Base-by-base conservation (phyloP, 805 yeast genomes). In the Starmerella bombicola region DNA sequence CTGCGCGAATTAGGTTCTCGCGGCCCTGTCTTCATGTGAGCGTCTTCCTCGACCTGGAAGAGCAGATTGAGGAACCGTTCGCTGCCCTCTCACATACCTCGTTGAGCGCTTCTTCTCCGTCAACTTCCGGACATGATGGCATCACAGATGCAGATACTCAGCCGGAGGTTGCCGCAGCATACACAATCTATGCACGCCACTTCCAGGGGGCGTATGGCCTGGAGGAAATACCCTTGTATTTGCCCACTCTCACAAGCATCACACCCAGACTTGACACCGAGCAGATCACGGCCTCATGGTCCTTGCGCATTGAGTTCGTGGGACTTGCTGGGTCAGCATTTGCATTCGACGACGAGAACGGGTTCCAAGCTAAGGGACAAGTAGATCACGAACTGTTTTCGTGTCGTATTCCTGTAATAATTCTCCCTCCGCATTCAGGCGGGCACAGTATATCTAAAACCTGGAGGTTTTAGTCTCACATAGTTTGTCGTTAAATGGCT, bases 21-120 rank as follows among this genome's bases (percentile, higher is more conserved):
- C 48, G 57, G 10, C 56, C 63, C 5, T 62, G 67, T 39, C 51
- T 59, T 33, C 68, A 64, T 42, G 57, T 71, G 3, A 65, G 63
- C 1, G 66, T 61, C 3, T 55, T 51, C 19, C 46, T 64, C 13
- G 68, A 65, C 42, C 61, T 65, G 5, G 53, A 55, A 3, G 69
- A 64, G 38, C 38, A 35, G 5, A 50, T 64, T 16, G 54, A 48
- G 26, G 48, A 48, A 15, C 43, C 48, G 17, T 47, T 57, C 29
- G 53, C 62, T 3, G 50, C 52, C 13, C 46, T 43, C 1, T 37
- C 48, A 16, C 19, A 38, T 20, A 46, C 42, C 33, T 48, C 20
- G 47, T 24, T 41, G 10, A 30, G 13, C 10, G 5, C 12, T 13
- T 33, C 25, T 4, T 18, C 6, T 5, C 4, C 12, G 3, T 29